Conservation (phyloP, 371 early-diverging fungal species). For the Lichtheimia ornata region DNA sequence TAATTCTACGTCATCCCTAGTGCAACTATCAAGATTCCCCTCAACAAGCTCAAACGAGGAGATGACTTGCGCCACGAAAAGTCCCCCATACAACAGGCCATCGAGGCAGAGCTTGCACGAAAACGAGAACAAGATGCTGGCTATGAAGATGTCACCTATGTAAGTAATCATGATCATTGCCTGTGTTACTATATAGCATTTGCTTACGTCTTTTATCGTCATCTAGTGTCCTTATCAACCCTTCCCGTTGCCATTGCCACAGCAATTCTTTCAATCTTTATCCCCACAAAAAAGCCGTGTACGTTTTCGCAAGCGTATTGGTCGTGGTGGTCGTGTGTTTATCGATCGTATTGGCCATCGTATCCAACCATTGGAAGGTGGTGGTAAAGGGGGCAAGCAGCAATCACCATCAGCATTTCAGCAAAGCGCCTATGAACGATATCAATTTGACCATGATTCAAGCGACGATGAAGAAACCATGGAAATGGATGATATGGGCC, state of each 20-base stretch:
- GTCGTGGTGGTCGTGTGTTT: slow-evolving; percentile 61
- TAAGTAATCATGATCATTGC: slow-evolving; percentile 31
- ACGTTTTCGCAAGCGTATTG: slow-evolving; percentile 54
- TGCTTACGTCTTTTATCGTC: slow-evolving; percentile 12
- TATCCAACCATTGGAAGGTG: neutral
- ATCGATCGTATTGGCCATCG: slow-evolving; percentile 47
- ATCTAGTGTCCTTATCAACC: slow-evolving; percentile 53
- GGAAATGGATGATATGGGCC: slow-evolving; percentile 49
- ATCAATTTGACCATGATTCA: slow-evolving; percentile 53
- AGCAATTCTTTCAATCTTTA: slow-evolving; percentile 35
- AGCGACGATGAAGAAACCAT: slow-evolving; percentile 34
- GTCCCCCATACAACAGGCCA: slow-evolving; percentile 37
- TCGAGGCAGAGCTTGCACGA: slow-evolving; percentile 53
- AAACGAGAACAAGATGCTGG: slow-evolving; percentile 54
- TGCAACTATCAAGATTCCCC: slow-evolving; percentile 60
- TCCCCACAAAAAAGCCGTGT: slow-evolving; percentile 24
- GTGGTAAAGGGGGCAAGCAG: slow-evolving; percentile 20
- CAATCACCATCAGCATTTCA: slow-evolving; percentile 23
- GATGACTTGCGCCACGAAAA: slow-evolving; percentile 36
- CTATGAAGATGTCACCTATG: slow-evolving; percentile 55
- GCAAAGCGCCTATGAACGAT: slow-evolving; percentile 17
- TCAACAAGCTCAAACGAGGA: slow-evolving; percentile 42
- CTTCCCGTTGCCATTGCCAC: slow-evolving; percentile 39
- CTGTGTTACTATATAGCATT: slow-evolving; percentile 45
- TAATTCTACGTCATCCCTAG: slow-evolving; percentile 21